Base-by-base conservation (phyloP, 805 yeast genomes). In the Candida ortonii region DNA sequence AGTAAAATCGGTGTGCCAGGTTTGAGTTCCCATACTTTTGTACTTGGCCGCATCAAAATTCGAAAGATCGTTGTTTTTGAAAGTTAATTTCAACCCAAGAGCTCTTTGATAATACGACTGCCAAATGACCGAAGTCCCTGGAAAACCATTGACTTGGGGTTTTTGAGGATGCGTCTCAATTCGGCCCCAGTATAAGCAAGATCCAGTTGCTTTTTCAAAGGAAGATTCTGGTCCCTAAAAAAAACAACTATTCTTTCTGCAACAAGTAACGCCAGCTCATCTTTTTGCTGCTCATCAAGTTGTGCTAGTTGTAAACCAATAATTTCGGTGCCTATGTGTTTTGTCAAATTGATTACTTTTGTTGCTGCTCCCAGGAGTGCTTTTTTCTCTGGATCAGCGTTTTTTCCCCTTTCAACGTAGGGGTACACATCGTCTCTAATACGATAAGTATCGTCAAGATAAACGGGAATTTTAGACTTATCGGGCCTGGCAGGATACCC, bases 1-100 rank as follows among this genome's bases (percentile, higher is more conserved):
- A 27, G 68, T 68, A 34, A 75, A 62, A 49, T 30, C 33, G 72
- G 76, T 65, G 58, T 73, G 80, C 72, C 73, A 71, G 10, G 50
- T 53, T n/a, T 59, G 46, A 23, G 48, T 47, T 5, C 20, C 18
- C 25, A 33, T 35, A 16, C 42, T 38, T 15, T 30, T 28, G 28
- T 16, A 22, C 24, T 25, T 35, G 28, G 33, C 19, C 5, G 25
- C 16, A 34, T 40, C 47, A 29, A 33, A 45, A 25, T 46, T 43
- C 23, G 47, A 42, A 28, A 31, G 20, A 13, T 39, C 42, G 15
- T 22, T 17, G 17, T 33, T 41, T 34, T 49, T 47, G 43, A 46
- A 49, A 13, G 44, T 40, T 21, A 42, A 28, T 21, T 30, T 30
- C 5, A 11, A 16, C 3, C 52, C 53, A 11, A 55, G 55, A 12